phyloP scores from a whole-genome alignment of 495 filamentous ascomycete genomes.

The Aspergillus wentii region DNA sequence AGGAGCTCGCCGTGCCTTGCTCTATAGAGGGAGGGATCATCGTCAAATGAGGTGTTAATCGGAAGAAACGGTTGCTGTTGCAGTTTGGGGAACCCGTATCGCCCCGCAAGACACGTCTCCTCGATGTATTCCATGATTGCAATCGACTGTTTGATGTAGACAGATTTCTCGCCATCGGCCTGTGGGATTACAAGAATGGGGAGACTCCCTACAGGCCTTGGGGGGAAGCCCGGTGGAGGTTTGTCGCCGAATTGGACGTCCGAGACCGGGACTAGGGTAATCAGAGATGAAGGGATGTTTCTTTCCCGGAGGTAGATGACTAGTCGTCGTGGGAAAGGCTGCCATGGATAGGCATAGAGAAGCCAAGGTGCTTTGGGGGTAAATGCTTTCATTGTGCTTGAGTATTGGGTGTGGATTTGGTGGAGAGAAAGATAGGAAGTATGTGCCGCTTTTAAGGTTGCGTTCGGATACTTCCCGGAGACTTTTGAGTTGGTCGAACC shows the following conservation, averaged over 20 bases:
- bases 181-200: conserved; percentile 1
- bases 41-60: no score
- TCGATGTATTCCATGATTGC: conserved; percentile 1
- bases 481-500: no score
- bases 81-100: no score
- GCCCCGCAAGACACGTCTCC: no score
- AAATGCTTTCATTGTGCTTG: no score
- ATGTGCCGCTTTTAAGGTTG: no score
- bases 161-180: background rate
- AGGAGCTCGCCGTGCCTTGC: conserved; percentile 1
- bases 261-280: background rate
- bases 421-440: no score
- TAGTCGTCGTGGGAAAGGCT: background rate
- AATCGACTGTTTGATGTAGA: conserved; percentile 1
- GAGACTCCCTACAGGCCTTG: conserved; percentile 1
- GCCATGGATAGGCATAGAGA: conserved; percentile 2
- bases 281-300: conserved; percentile 1
- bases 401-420: no score
- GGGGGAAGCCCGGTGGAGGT: background rate
- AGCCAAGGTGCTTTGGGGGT: no score
- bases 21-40: background rate
- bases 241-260: conserved; percentile 1
- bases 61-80: no score
- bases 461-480: no score
- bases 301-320: conserved; percentile 2